A percentile compares a stretch with the other conserved stretches of the same genome.
Evolutionary conservation across 1,284 basidiomycete species (phyloP).

Genomic region (Sparassis latifolia): DNA sequence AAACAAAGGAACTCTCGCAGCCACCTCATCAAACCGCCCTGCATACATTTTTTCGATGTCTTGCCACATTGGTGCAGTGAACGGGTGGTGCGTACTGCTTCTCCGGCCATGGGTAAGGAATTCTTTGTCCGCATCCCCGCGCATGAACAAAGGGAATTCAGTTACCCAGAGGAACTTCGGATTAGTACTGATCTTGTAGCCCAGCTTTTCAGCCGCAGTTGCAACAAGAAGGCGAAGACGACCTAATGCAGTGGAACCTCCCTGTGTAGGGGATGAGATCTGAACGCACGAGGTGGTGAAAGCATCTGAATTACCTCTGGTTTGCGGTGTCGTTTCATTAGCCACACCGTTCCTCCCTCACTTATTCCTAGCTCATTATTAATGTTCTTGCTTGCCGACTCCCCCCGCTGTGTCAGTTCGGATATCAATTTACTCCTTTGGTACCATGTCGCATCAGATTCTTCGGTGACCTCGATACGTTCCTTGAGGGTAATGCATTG

Average conservation of each 20-base stretch:
- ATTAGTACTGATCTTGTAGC: slow-evolving; percentile 39
- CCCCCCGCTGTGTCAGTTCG: slow-evolving; percentile 21
- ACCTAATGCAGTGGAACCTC: slow-evolving; percentile 81
- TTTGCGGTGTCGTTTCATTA: slow-evolving; percentile 38
- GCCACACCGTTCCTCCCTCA: slow-evolving; percentile 30
- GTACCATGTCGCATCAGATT: slow-evolving; percentile 40
- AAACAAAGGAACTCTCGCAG: slow-evolving; percentile 11
- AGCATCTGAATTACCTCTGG: slow-evolving; percentile 30
- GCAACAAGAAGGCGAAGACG: slow-evolving; percentile 65
- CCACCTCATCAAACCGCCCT: slow-evolving; percentile 60
- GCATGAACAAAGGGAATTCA: slow-evolving; percentile 92
- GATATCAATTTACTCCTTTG: slow-evolving; percentile 24
- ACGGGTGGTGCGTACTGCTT: slow-evolving; percentile 91
- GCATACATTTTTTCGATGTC: slow-evolving; percentile 73
- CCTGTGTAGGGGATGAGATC: slow-evolving; percentile 35
- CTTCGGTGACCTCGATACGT: slow-evolving; percentile 38
- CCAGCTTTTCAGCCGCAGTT: slow-evolving; percentile 52
- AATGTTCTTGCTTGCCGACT: slow-evolving; percentile 15
- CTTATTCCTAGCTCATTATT: slow-evolving; percentile 10
- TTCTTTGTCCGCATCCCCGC: slow-evolving; percentile 83
- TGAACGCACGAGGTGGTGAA: not conserved
- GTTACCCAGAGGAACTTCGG: slow-evolving; percentile 95
- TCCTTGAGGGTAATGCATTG: slow-evolving; percentile 29
- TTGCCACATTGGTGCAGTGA: slow-evolving; percentile 91
- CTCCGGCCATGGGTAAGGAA: slow-evolving; percentile 80